phyloP scores from a whole-genome alignment of 2,329 filamentous ascomycete species.

The Anisogramma anomala region DNA sequence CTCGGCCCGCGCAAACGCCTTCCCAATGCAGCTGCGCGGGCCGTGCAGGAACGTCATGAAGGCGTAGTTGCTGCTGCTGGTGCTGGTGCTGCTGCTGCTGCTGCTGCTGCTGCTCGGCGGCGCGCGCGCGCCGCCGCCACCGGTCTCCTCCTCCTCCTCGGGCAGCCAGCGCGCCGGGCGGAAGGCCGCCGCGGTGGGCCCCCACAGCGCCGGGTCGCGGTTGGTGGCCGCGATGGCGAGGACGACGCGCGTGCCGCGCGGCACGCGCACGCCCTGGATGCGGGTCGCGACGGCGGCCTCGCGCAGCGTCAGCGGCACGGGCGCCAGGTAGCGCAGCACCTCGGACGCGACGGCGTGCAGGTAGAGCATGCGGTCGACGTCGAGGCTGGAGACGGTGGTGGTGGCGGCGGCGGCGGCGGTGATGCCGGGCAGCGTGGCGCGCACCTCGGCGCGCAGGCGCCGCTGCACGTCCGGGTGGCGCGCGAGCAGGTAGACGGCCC shows the following conservation, averaged over 20 bases:
- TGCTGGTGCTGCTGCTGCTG: too few relatives aligned
- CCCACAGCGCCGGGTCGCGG: slow-evolving; percentile 59
- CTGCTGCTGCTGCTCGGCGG: too few relatives aligned
- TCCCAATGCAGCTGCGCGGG: slow-evolving; percentile 74
- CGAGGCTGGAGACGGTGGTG: slow-evolving; percentile 37
- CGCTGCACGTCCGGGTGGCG: slow-evolving; percentile 53
- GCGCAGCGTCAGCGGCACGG: slow-evolving; percentile 61
- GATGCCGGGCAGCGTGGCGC: slow-evolving; percentile 42
- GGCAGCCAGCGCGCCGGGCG: slow-evolving; percentile 67
- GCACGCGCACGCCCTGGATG: slow-evolving; percentile 53
- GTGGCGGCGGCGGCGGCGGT: slow-evolving; percentile 29
- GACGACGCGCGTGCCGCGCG: slow-evolving; percentile 58
- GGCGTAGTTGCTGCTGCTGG: slow-evolving; percentile 70
- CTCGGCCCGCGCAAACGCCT: slow-evolving; percentile 69
- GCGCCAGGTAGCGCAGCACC: slow-evolving; percentile 59
- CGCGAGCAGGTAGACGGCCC: slow-evolving; percentile 61
- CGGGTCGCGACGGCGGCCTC: slow-evolving; percentile 52
- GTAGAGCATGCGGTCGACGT: slow-evolving; percentile 66
- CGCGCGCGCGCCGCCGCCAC: slow-evolving; percentile 58
- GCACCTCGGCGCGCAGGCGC: slow-evolving; percentile 57
- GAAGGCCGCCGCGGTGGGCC: slow-evolving; percentile 61
- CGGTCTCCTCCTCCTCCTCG: slow-evolving; percentile 29
- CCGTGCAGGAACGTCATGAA: slow-evolving; percentile 79
- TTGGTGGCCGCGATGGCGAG: slow-evolving; percentile 59
- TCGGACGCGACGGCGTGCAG: slow-evolving; percentile 71